phyloP scores from a whole-genome alignment of 78 protist genomes.

The Blattamonas nauphoetae region DNA sequence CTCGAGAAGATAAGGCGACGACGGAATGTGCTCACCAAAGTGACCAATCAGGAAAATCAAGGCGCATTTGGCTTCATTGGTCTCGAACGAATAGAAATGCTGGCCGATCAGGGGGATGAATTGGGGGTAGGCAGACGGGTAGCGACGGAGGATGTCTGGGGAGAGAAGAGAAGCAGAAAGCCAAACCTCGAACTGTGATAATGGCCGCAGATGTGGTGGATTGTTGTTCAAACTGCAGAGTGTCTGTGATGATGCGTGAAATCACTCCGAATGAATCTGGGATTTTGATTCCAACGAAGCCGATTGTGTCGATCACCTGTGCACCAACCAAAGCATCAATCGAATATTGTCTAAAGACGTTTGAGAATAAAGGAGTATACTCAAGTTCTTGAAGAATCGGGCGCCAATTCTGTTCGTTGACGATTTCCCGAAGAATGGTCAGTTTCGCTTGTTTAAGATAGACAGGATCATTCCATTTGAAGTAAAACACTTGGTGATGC shows the following conservation, averaged over 20 bases:
- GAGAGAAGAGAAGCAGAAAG: too few species aligned
- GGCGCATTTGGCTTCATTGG: background rate
- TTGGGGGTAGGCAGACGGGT: background rate
- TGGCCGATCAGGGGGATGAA: background rate
- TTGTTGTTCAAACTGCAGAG: background rate
- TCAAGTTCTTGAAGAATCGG: too few species aligned
- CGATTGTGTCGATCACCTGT: background rate
- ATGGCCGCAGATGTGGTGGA: background rate
- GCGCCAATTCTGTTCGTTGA: too few species aligned
- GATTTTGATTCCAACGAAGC: background rate
- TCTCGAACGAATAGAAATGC: background rate
- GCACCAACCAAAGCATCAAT: background rate
- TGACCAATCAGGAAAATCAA: background rate
- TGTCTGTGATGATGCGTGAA: background rate
- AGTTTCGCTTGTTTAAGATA: background rate
- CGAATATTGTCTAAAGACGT: too few species aligned
- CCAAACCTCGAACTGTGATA: too few species aligned
- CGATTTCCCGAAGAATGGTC: background rate
- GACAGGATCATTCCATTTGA: background rate
- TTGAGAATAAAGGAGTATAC: too few species aligned
- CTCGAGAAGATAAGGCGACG: background rate
- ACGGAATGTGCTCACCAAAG: background rate
- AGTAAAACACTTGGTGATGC: background rate
- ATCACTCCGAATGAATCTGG: background rate
- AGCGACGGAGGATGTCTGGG: background rate